Conservation (phyloP, 2,329 filamentous ascomycete species). For the Nigrospora osmanthi region DNA sequence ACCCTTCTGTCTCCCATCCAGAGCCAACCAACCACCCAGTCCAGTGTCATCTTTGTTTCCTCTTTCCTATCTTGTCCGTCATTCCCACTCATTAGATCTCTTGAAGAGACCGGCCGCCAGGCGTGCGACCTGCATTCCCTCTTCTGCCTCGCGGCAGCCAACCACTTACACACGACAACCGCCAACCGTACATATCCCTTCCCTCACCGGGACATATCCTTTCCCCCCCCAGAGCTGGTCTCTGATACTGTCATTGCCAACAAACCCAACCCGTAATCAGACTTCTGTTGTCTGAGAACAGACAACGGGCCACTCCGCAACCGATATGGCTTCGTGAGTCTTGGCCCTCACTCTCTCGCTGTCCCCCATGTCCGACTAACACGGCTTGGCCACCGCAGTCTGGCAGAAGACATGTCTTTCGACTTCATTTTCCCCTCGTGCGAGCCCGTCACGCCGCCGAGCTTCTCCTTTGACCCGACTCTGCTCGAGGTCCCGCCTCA, state of each 20-base stretch:
- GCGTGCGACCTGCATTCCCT: conserved; percentile 14
- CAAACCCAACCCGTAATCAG: conserved; percentile 19
- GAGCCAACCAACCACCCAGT: conserved; percentile 16
- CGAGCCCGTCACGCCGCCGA: conserved; percentile 41
- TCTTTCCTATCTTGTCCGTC: conserved; percentile 13
- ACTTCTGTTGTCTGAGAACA: conserved; percentile 14
- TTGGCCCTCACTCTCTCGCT: conserved; percentile 1
- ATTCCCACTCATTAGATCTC: conserved; percentile 16
- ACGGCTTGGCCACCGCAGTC: conserved; percentile 30
- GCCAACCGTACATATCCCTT: conserved; percentile 10
- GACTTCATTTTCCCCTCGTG: conserved; percentile 51
- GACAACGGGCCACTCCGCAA: conserved; percentile 14
- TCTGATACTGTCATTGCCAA: conserved; percentile 13
- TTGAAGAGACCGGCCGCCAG: conserved; percentile 12
- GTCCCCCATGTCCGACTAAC: conserved; percentile 16
- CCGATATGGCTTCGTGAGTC: conserved; percentile 37
- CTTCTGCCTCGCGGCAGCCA: conserved; percentile 13
- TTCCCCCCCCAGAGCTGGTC: conserved; percentile 19
- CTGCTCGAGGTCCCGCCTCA: conserved; percentile 45
- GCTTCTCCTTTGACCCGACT: conserved; percentile 48
- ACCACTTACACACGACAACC: conserved; percentile 4
- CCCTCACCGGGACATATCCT: not conserved
- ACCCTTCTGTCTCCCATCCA: conserved; percentile 12
- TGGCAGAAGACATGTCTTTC: conserved; percentile 55
- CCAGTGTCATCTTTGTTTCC: conserved; percentile 18